Evolutionary conservation across 495 filamentous ascomycete genomes (phyloP).

Genomic region (Penicillium mononematosum): DNA sequence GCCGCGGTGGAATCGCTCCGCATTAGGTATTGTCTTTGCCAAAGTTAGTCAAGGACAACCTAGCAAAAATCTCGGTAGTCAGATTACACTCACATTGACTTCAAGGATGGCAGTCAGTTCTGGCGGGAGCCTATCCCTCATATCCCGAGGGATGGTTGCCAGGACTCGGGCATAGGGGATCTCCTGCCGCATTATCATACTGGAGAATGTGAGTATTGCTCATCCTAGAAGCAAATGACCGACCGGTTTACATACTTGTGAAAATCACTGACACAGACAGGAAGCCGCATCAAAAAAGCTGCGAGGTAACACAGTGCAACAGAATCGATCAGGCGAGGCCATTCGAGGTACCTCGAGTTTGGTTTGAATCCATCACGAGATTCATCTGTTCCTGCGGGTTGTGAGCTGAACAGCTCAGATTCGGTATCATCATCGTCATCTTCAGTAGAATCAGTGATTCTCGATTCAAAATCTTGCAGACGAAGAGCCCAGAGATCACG

Average conservation of each 20-base stretch:
- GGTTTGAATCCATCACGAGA: constrained; percentile 29
- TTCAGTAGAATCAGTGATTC: constrained; percentile 36
- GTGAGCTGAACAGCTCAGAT: constrained; percentile 52
- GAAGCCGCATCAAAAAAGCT: constrained; percentile 59
- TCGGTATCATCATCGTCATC: constrained; percentile 34
- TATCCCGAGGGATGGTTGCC: constrained; percentile 58
- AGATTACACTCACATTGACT: constrained; percentile 44
- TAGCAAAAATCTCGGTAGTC: not conserved
- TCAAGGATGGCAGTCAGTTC: constrained; percentile 59
- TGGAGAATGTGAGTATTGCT: constrained; percentile 15
- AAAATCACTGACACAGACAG: constrained; percentile 62
- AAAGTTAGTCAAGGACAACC: constrained; percentile 6
- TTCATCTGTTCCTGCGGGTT: constrained; percentile 37
- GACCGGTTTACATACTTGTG: constrained; percentile 41
- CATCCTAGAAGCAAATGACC: not conserved
- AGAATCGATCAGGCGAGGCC: constrained; percentile 61
- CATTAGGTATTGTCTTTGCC: constrained; percentile 39
- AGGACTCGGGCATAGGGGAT: constrained; percentile 47
- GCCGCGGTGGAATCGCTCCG: constrained; percentile 61
- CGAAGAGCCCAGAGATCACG: constrained; percentile 70
- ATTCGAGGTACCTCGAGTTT: constrained; percentile 28
- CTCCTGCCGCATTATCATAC: constrained; percentile 45
- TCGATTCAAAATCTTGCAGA: constrained; percentile 49
- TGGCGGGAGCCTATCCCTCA: constrained; percentile 61
- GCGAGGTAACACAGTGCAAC: constrained; percentile 68